Evolutionary conservation across 352 stramenopile genomes (phyloP).

Genomic region (Elongisporangium anandrum): DNA sequence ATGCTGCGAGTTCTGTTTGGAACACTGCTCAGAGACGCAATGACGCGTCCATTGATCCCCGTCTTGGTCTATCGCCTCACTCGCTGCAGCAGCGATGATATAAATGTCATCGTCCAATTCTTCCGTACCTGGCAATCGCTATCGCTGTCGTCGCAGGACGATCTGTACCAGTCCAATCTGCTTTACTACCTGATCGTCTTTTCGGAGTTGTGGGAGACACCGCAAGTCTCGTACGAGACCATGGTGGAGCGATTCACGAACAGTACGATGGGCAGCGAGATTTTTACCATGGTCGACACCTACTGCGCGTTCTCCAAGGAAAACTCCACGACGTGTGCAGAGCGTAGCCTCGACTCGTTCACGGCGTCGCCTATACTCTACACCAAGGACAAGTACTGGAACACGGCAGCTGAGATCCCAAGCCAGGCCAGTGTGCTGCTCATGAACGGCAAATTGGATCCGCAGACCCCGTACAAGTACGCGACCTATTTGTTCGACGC

Average conservation of each 20-base stretch:
- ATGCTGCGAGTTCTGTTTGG: slow-evolving; percentile 18
- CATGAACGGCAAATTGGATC: slow-evolving; percentile 42
- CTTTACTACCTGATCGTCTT: slow-evolving; percentile 45
- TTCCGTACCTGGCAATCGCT: slow-evolving; percentile 7
- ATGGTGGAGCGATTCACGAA: slow-evolving; percentile 22
- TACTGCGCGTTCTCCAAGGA: slow-evolving; percentile 63
- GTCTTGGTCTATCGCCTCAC: slow-evolving; percentile 29
- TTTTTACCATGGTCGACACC: slow-evolving; percentile 14
- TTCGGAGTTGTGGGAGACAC: slow-evolving; percentile 51
- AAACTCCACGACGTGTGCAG: slow-evolving; percentile 20
- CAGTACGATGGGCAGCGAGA: slow-evolving; percentile 22
- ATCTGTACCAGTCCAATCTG: slow-evolving; percentile 19
- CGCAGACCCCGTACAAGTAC: slow-evolving; percentile 48
- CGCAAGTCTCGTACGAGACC: slow-evolving; percentile 7
- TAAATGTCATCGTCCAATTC: slow-evolving; percentile 17
- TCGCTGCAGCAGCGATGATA: slow-evolving; percentile 23
- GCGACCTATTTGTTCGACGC: slow-evolving; percentile 25
- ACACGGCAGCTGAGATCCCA: slow-evolving; percentile 29
- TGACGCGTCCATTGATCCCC: slow-evolving; percentile 24
- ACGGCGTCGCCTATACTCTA: slow-evolving; percentile 21
- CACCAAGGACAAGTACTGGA: slow-evolving; percentile 47
- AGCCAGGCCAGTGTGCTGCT: slow-evolving; percentile 35
- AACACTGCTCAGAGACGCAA: slow-evolving; percentile 14
- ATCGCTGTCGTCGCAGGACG: slow-evolving; percentile 13
- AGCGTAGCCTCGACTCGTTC: slow-evolving; percentile 11